Percentiles rank a stretch among this genome's conserved stretches.
Evolutionary conservation across 2,329 filamentous ascomycete species (phyloP).

Genomic region (Microdochium paspali): DNA sequence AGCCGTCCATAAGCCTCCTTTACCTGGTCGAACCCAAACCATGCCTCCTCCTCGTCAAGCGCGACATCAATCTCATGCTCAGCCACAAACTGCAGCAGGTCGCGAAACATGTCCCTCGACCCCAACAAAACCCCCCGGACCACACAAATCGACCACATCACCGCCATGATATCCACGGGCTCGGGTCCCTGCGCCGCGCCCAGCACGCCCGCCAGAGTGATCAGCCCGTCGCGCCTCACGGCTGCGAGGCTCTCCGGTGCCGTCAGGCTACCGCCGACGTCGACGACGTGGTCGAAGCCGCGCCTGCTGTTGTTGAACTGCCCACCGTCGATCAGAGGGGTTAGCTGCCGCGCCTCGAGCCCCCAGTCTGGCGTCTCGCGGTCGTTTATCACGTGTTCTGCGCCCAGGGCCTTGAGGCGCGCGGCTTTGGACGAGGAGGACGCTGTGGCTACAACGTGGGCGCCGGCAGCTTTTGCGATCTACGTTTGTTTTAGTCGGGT

Average conservation of each 20-base stretch:
- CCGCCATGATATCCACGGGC: slow-evolving; percentile 5
- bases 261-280: slow-evolving; percentile 57
- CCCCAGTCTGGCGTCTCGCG: slow-evolving; percentile 49
- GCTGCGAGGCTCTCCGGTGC: slow-evolving; percentile 45
- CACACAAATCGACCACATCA: slow-evolving; percentile 5
- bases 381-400: slow-evolving; percentile 53
- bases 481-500: neutral
- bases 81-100: slow-evolving; percentile 7
- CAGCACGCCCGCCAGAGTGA: slow-evolving; percentile 21
- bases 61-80: slow-evolving; percentile 7
- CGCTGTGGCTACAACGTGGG: slow-evolving; percentile 48
- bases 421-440: slow-evolving; percentile 44
- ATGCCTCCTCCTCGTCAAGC: slow-evolving; percentile 4
- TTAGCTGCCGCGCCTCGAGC: slow-evolving; percentile 40
- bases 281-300: slow-evolving; percentile 55
- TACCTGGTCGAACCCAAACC: slow-evolving; percentile 6
- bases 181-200: slow-evolving; percentile 2
- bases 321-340: slow-evolving; percentile 18
- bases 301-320: slow-evolving; percentile 1
- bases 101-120: slow-evolving; percentile 7
- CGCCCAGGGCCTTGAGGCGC: slow-evolving; percentile 44
- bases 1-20: slow-evolving; percentile 7
- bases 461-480: slow-evolving; percentile 37
- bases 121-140: slow-evolving; percentile 8
- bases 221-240: slow-evolving; percentile 24